Evolutionary conservation across 148 eudicot genomes (phyloP), one percentile per base, ranked within the genome.

Genomic region (Polygonum aviculare): DNA sequence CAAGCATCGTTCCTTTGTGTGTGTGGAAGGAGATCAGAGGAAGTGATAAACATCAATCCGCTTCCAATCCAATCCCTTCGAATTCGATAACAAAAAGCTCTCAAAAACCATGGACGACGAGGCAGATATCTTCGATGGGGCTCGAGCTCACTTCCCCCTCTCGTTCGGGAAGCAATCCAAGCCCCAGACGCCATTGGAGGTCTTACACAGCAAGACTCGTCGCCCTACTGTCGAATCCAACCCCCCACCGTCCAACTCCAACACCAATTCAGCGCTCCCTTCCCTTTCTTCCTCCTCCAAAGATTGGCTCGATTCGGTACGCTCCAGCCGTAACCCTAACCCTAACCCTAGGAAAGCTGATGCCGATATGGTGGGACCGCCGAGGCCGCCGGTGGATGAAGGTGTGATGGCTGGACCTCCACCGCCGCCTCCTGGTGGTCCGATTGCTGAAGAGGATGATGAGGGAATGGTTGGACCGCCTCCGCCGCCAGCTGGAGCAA

Each of bases 131-230:
- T 89, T 84, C 86, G 90, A 86, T 0, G 98, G 98, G 44, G 52
- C 87, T 44, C 80, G 98, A 81, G 86, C 91, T 18, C 87, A 89
- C 14, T 91, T 93, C 73, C 98, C 98, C 1, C 7, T 83, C 38
- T 78, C 81, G 0, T 93, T 93, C 81, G 98, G 98, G 31, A 93
- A 93, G 79, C 90, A 91, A 82, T 76, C 89, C 5, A 91, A 93
- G 74, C 59, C 98, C 21, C 84, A 82, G 73, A 88, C 91, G 41
- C 80, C 98, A 76, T 86, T 89, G 22, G 98, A 91, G 82, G 45
- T 81, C 38, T 41, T 91, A 40, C 98, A 93, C 90, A 93, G 81
- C 41, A 80, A 92, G 71, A 93, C 98, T 74, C 98, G 82, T 36
- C 96, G 98, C 48, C 51, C 82, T 40, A 35, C 80, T 67, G 57